Base-by-base conservation (phyloP, 768 basidiomycete genomes). In the Lentinula sp. region DNA sequence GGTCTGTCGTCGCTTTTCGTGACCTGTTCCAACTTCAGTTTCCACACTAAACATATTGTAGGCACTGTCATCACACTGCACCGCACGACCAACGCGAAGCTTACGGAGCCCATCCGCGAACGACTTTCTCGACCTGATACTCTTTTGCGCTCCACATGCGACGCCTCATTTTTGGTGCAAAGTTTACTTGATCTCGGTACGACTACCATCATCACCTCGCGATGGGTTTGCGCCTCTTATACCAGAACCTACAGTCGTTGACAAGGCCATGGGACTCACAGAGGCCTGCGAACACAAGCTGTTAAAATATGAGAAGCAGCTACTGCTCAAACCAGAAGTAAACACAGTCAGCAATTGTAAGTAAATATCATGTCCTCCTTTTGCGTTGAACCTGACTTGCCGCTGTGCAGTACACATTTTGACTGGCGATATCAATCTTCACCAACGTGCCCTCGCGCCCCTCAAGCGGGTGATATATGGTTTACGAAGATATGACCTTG, bases 361-460 rank as follows among this genome's bases (percentile, higher is more conserved):
- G 58, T 37, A 8, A 35, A 1, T 28, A 6, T 50, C 12, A 13
- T 20, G 35, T 48, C 28, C 7, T 16, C 35, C 60, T 50, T 37
- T 37, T 23, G 45, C 28, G 16, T 12, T 41, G 6, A 28, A 33
- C n/a, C 43, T 32, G n/a, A 51, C 46, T n/a, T 49, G 51, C 16
- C 18, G 10, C 20, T 18, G 41, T 28, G 13, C 63, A 88, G 87
- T 92, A 46, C 90, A 91, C 66, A 88, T 92, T 60, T 77, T 90
- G 18, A 86, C 85, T 46, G 88, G 87, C 15, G 88, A 92, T 65
- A 77, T 92, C 4, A 85, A 85, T 60, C 73, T 90, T 51, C 86
- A 88, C 69, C 90, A 88, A 67, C 82, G 88, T 18, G 88, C 88
- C 2, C 77, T 90, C 13, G 86, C 85, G 41, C 90, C 90, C 0